A percentile compares a stretch with the other conserved stretches of the same genome.
Conservation (phyloP, 805 yeast species). For the Starmerella powellii region DNA sequence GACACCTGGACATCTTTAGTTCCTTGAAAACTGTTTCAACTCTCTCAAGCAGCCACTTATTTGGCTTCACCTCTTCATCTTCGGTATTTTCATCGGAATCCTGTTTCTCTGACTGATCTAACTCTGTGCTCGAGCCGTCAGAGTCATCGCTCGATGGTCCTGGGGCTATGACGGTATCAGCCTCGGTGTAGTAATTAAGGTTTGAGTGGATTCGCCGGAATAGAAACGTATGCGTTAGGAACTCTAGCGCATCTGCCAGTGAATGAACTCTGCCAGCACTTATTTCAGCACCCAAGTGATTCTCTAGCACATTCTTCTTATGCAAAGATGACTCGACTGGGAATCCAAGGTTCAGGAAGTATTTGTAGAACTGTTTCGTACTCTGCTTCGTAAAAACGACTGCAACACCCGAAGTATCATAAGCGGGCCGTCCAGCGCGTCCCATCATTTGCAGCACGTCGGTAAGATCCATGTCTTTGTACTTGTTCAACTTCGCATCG, state of each 20-base stretch:
- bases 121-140: too few relatives aligned
- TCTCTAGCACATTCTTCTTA: conserved; percentile 47
- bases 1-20: conserved; percentile 46
- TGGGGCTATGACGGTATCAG: too few relatives aligned
- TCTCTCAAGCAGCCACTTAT: conserved; percentile 33
- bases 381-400: conserved; percentile 65
- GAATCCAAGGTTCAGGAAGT: conserved; percentile 65
- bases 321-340: conserved; percentile 74
- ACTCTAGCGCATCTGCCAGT: conserved; percentile 61
- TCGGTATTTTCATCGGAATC: conserved; percentile 22
- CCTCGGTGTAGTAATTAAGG: conserved; percentile 56
- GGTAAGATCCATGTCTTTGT: conserved; percentile 70
- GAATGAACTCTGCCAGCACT: conserved; percentile 54
- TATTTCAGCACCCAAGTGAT: conserved; percentile 73
- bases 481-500: conserved; percentile 47
- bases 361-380: conserved; percentile 64
- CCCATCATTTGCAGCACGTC: conserved; percentile 81
- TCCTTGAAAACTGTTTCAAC: conserved; percentile 59
- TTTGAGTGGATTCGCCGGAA: conserved; percentile 64
- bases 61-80: conserved; percentile 26
- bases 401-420: conserved; percentile 65
- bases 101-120: background rate
- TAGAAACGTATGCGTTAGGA: conserved; percentile 63
- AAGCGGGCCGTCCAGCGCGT: conserved; percentile 73
- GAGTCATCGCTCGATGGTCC: too few relatives aligned